Conservation (phyloP, 352 stramenopile genomes). For the Phytopythium montanum region DNA sequence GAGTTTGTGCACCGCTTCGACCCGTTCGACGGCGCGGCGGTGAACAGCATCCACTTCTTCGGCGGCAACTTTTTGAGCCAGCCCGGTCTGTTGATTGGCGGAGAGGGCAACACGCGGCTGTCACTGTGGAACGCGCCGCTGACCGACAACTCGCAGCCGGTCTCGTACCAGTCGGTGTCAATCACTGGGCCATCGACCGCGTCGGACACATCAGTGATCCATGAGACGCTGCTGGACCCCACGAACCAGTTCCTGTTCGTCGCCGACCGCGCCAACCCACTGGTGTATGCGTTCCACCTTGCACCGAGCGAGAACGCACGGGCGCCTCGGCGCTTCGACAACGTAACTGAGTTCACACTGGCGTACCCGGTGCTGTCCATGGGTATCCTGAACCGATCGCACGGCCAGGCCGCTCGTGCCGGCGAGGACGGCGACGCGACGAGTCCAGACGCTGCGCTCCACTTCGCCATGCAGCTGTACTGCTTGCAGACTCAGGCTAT, state of each 20-base stretch:
- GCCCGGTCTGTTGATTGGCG: slow-evolving; percentile 58
- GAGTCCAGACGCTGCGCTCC: slow-evolving; percentile 19
- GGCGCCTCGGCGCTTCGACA: slow-evolving; percentile 60
- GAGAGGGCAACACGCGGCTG: slow-evolving; percentile 59
- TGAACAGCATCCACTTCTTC: slow-evolving; percentile 77
- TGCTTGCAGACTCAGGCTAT: slow-evolving; percentile 82
- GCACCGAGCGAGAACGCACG: slow-evolving; percentile 26
- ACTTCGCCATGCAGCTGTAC: slow-evolving; percentile 79
- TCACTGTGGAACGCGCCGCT: slow-evolving; percentile 59
- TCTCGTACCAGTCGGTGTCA: slow-evolving; percentile 63
- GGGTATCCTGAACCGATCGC: slow-evolving; percentile 51
- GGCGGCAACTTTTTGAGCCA: slow-evolving; percentile 36
- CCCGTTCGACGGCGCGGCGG: slow-evolving; percentile 60
- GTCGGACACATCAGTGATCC: slow-evolving; percentile 23
- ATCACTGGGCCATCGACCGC: slow-evolving; percentile 26
- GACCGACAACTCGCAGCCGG: slow-evolving; percentile 46
- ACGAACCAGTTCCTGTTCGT: slow-evolving; percentile 78
- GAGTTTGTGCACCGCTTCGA: slow-evolving; percentile 79
- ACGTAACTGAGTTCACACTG: slow-evolving; percentile 77
- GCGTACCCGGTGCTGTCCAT: slow-evolving; percentile 78
- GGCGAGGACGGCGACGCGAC: slow-evolving; percentile 22
- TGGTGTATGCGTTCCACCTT: slow-evolving; percentile 73
- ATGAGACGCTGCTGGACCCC: slow-evolving; percentile 69
- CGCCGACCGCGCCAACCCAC: slow-evolving; percentile 52
- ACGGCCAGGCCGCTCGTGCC: slow-evolving; percentile 32